Conservation (phyloP, 306 rosid genomes). For the Prunus salicina region DNA sequence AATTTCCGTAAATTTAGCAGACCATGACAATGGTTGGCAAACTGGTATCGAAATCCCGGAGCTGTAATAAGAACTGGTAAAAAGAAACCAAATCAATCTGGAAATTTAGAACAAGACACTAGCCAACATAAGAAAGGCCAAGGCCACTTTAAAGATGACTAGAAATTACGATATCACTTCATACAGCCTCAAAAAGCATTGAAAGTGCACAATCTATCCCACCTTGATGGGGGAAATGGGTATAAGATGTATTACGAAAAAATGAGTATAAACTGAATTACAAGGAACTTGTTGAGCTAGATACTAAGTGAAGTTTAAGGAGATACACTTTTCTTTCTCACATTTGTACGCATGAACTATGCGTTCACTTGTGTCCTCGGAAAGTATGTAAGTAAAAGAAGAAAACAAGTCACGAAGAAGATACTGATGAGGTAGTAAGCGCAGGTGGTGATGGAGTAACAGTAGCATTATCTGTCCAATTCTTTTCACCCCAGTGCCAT, state of each 20-base stretch:
- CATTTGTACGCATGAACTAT: neutral
- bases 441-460: slow-evolving; percentile 57
- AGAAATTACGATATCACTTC: neutral
- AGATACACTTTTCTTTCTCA: neutral
- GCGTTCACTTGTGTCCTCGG: neutral
- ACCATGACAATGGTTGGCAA: no score
- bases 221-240: neutral
- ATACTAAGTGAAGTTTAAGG: neutral
- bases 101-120: neutral
- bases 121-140: neutral
- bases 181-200: neutral
- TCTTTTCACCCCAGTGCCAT: slow-evolving; percentile 95
- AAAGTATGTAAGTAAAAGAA: neutral
- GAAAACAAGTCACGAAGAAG: slow-evolving; percentile 4
- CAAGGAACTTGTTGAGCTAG: neutral
- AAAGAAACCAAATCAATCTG: neutral
- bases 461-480: slow-evolving; percentile 75
- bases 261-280: neutral
- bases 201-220: neutral
- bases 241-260: neutral
- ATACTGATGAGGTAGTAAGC: neutral
- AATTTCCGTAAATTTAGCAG: no score
- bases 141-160: neutral
- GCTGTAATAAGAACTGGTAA: neutral
- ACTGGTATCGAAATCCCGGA: neutral